Percentiles rank a stretch among this genome's conserved stretches.
These are phyloP conservation scores for Trichoderma sp. DNA, from an alignment of 2,329 filamentous ascomycete genomes.

Conservation along the genomic window DNA sequence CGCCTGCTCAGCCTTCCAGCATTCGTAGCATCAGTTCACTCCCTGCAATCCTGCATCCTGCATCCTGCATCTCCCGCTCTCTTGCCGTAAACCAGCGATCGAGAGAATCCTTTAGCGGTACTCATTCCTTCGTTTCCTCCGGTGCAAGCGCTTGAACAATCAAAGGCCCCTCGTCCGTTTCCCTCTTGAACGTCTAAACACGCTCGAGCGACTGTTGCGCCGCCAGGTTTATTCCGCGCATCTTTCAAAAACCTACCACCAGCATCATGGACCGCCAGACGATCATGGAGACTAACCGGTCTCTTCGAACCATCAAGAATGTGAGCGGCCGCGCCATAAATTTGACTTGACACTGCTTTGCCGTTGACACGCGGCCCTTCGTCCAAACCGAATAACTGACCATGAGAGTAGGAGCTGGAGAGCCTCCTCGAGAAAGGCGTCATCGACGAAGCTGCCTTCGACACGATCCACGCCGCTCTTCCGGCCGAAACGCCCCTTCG, in stretches of 20 bases:
- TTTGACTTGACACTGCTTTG: not conserved
- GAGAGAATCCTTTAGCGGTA: not conserved
- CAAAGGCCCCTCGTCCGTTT: not conserved
- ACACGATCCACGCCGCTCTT: constrained; percentile 72
- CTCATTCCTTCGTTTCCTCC: not conserved
- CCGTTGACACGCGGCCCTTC: not conserved
- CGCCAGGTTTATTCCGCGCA: not conserved
- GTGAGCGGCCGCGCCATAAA: constrained; percentile 51
- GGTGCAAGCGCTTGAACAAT: not conserved
- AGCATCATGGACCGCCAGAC: constrained; percentile 57
- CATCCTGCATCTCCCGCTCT: constrained; percentile 4
- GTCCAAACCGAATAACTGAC: constrained; percentile 12
- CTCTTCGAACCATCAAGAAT: constrained; percentile 83
- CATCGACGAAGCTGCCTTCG: constrained; percentile 74
- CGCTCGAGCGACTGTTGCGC: not conserved
- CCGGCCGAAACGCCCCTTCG: constrained; percentile 65
- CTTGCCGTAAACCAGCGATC: not conserved
- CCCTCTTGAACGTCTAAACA: not conserved
- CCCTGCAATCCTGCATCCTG: not conserved
- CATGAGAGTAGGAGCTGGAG: constrained; percentile 75
- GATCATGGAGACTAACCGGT: constrained; percentile 75
- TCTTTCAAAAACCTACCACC: not conserved
- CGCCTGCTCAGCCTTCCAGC: not conserved
- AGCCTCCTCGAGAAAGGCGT: constrained; percentile 80
- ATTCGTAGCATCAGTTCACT: not conserved